Evolutionary conservation across 176 grass and related monocot genomes (phyloP), one percentile per base, ranked within the genome.

Genomic region (Oropetium thomaeum): DNA sequence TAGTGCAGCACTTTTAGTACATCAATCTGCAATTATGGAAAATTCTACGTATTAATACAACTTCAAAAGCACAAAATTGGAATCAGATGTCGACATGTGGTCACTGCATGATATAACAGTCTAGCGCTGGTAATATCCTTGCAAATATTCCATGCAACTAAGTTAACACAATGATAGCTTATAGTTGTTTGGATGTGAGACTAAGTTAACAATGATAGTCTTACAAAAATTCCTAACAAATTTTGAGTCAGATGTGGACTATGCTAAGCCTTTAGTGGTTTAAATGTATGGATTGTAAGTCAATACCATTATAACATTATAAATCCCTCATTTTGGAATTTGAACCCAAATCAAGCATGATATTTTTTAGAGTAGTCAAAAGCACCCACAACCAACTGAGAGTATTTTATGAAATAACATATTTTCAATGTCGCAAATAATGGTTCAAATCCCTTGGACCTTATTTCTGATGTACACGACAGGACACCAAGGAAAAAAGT

Each of bases 1-100:
- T 87, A 98, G 70, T 90, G 65, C 38, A 98, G 93, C 76, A 82
- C 88, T 75, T 93, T 89, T 62, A 98, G 70, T 37, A 98, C 91
- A 85, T 98, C 88, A 29, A 97, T 97, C 94, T 97, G 83, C 81
- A 87, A 45, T 37, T 4, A 51, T 29, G 25, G 17, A 74, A 70
- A 49, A 39, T 29, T 10, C 19, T 10, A 58, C 67, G 65, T 66
- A 28, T 65, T 44, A 52, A 22, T n/a, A 67, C 41, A 79, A 58
- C 20, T 60, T 23, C n/a, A 13, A 17, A 20, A 73, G 29, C 63
- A 17, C 49, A 37, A 0, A 67, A 72, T 23, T 68, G 13, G 16
- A 70, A 17, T 31, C 53, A 43, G 37, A 23, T 66, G 37, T 67
- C 30, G n/a, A 27, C 59, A 23, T 66, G 37, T 67, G 39, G n/a